phyloP scores from a whole-genome alignment of 108 stramenopile species.

The Cylindrotheca fusiformis region DNA sequence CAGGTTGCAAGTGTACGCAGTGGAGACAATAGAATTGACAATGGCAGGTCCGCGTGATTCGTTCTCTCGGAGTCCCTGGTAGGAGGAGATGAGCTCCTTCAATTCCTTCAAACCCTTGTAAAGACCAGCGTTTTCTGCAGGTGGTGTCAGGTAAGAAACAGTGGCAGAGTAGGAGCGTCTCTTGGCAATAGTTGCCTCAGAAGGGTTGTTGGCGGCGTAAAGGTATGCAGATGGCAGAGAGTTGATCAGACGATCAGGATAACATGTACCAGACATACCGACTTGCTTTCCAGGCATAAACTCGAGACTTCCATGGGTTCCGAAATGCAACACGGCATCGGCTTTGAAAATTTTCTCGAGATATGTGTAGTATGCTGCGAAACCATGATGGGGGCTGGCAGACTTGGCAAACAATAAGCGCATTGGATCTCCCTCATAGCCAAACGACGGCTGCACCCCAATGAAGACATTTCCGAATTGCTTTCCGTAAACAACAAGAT shows the following conservation, averaged over 20 bases:
- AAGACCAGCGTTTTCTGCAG: constrained; percentile 95
- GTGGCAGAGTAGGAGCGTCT: constrained; percentile 94
- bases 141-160: constrained; percentile 95
- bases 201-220: constrained; percentile 98
- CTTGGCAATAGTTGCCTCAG: constrained; percentile 97
- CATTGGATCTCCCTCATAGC: constrained; percentile 96
- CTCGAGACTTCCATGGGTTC: constrained; percentile 94
- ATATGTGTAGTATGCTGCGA: constrained; percentile 98
- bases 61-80: constrained; percentile 94
- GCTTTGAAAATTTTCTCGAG: constrained; percentile 95
- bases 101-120: constrained; percentile 98
- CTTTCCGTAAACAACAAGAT: constrained; percentile 94
- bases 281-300: constrained; percentile 99
- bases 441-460: constrained; percentile 94
- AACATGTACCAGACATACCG: constrained; percentile 97
- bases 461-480: constrained; percentile 97
- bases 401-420: constrained; percentile 93
- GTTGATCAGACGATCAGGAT: constrained; percentile 96
- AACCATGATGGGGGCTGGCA: constrained; percentile 96
- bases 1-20: constrained; percentile 92
- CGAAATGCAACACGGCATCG: constrained; percentile 96
- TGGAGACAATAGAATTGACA: constrained; percentile 93
- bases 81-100: constrained; percentile 92
- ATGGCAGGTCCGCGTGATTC: constrained; percentile 93
- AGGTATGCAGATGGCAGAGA: constrained; percentile 94